Evolutionary conservation across 768 basidiomycete genomes (phyloP), one percentile per base, ranked within the genome.

Genomic region (Leccinum barrowsii): DNA sequence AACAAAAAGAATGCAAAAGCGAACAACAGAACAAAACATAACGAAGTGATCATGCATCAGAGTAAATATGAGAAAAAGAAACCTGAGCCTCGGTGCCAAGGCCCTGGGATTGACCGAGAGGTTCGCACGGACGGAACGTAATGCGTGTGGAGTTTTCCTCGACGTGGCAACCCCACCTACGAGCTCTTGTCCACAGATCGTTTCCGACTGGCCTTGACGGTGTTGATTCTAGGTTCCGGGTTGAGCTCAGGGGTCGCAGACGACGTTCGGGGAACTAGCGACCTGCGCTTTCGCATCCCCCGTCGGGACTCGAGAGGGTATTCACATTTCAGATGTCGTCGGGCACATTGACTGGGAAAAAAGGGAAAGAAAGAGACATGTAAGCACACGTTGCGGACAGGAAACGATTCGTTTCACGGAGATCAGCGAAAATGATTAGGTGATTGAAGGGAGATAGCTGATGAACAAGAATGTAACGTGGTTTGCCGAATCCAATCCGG

Each of bases 251-350:
- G 69, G 6, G 62, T 44, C 2, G 66, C 24, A 15, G 71, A 73
- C 4, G 65, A 62, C 19, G 62, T 65, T 21, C 73, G 69, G 17
- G 71, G 73, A 34, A 74, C 37, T 40, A 74, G 66, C 74, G 74
- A 70, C 69, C 64, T 48, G 71, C 75, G 71, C 65, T 74, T 75
- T 52, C 85, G 78, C 79, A 86, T 83, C 10, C 89, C 89, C 17
- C 89, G 79, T 35, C 86, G 78, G 64, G 86, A 89, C 70, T 86
- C 86, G 6, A 77, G 71, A 1, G 89, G 89, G 63, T 87, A 90
- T 65, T 85, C 85, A 69, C 89, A 90, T 57, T 77, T 81, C 50
- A 89, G 80, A 30, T 82, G 81, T 24, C 89, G 83, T 44, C 86
- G 79, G 52, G 82, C 82, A 66, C 89, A 90, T 76, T 90, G 89